These are phyloP conservation scores for Salinomyces thailandicus DNA, from an alignment of 2,329 filamentous ascomycete species.

Conservation along the genomic window DNA sequence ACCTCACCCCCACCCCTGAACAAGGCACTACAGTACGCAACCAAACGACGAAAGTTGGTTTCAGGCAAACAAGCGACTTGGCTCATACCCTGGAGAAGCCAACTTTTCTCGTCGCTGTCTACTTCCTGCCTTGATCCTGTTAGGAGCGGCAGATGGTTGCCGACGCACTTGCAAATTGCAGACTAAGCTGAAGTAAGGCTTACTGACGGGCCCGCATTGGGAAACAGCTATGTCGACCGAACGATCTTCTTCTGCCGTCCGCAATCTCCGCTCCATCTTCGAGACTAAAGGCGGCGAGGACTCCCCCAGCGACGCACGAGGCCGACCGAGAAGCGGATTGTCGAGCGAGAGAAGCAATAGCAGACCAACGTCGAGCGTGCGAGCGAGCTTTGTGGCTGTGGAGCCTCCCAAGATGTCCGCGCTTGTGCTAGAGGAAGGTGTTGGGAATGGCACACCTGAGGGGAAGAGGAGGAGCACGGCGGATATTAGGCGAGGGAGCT, in stretches of 20 bases:
- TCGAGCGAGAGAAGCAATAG: constrained; percentile 18
- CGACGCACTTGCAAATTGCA: too few species aligned
- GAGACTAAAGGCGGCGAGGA: constrained; percentile 28
- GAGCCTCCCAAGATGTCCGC: constrained; percentile 23
- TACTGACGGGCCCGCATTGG: background rate
- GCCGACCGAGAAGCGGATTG: constrained; percentile 33
- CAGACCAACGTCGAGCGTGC: constrained; percentile 33
- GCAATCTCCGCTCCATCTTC: constrained; percentile 41
- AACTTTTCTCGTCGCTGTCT: too few species aligned
- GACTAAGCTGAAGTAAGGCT: too few species aligned
- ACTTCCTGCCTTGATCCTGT: too few species aligned
- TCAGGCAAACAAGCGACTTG: too few species aligned
- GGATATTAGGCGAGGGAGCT: constrained; percentile 26
- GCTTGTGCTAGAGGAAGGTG: constrained; percentile 4
- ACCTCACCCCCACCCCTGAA: background rate
- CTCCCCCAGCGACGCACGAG: constrained; percentile 32
- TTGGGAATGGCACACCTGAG: constrained; percentile 9
- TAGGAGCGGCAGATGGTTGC: too few species aligned
- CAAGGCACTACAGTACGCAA: background rate
- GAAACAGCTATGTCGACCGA: constrained; percentile 35
- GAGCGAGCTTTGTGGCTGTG: constrained; percentile 40
- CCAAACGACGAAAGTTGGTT: background rate
- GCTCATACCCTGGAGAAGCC: too few species aligned
- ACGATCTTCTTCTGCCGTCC: constrained; percentile 32
- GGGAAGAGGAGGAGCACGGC: constrained; percentile 16